Evolutionary conservation across 352 stramenopile species (phyloP), one percentile per base, ranked within the genome.

Genomic region (Pythium plurisporium): DNA sequence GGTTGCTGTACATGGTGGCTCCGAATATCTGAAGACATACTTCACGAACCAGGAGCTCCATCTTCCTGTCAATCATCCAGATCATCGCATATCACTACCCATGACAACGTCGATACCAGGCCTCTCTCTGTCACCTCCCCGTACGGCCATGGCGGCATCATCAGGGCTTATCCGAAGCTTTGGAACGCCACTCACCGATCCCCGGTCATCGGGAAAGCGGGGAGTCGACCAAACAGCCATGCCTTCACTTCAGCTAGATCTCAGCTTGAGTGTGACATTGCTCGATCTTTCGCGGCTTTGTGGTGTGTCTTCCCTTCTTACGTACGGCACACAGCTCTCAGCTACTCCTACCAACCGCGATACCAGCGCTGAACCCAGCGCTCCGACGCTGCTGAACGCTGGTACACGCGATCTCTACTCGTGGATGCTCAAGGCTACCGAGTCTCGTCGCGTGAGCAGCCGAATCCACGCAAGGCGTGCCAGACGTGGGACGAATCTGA

Each of bases 211-310:
- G 14, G 55, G 74, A 34, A 87, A 88, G 54, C 81, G 75, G 4
- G 56, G 74, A 2, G 41, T 43, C 2, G 77, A 89, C 15, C 70
- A 79, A 48, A 19, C 73, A 30, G 52, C 74, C 1, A 69, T 69
- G 26, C 33, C 59, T 17, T 64, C 65, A 4, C 64, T 87, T 2
- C 84, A 86, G 40, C 59, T 87, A 9, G 81, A 90, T 45, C 49
- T 90, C 4, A 91, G 74, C 46, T 67, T 91, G 25, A 87, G 75
- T 22, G 82, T 91, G 15, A 87, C 72, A 17, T 60, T 89, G 31
- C 58, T 93, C 25, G 82, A 93, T 42, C 60, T 93, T 17, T 93
- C 82, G 15, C 76, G 70, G 45, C 69, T 93, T 4, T 93, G 82
- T 36, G 82, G 82, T 25, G 73, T 93, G 9, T 90, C 80, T 5